Evolutionary conservation across 2,329 filamentous ascomycete species (phyloP).

Genomic region (Penicillium sp.): DNA sequence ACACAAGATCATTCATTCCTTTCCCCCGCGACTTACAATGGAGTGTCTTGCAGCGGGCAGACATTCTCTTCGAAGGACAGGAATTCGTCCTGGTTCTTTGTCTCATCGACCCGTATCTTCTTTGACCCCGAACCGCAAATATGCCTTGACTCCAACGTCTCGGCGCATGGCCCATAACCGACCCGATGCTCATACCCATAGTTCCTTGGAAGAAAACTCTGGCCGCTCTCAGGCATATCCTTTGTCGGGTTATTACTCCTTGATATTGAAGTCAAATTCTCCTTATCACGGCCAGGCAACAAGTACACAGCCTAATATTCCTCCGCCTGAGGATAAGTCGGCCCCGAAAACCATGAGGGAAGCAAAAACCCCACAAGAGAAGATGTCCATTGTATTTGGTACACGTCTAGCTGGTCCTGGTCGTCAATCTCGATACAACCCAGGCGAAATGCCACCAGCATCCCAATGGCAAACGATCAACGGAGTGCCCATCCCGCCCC

Average conservation of each 20-base stretch:
- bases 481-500: constrained; percentile 78
- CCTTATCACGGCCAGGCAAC: constrained; percentile 21
- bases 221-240: constrained; percentile 37
- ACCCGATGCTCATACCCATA: constrained; percentile 9
- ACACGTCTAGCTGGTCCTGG: constrained; percentile 73
- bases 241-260: constrained; percentile 46
- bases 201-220: constrained; percentile 8
- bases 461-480: constrained; percentile 64
- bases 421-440: constrained; percentile 57
- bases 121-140: constrained; percentile 12
- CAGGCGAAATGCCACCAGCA: constrained; percentile 58
- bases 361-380: constrained; percentile 40
- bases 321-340: constrained; percentile 16
- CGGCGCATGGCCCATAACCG: constrained; percentile 21
- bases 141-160: constrained; percentile 19
- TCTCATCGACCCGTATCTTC: neutral
- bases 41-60: constrained; percentile 24
- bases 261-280: constrained; percentile 38
- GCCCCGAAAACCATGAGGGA: constrained; percentile 18
- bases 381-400: constrained; percentile 75
- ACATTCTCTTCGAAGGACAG: constrained; percentile 17
- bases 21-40: constrained; percentile 23
- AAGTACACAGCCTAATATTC: constrained; percentile 17
- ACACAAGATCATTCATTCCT: neutral
- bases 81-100: neutral